These are phyloP conservation scores for Claviceps sorghi DNA, from an alignment of 2,329 filamentous ascomycete species.

Conservation along the genomic window DNA sequence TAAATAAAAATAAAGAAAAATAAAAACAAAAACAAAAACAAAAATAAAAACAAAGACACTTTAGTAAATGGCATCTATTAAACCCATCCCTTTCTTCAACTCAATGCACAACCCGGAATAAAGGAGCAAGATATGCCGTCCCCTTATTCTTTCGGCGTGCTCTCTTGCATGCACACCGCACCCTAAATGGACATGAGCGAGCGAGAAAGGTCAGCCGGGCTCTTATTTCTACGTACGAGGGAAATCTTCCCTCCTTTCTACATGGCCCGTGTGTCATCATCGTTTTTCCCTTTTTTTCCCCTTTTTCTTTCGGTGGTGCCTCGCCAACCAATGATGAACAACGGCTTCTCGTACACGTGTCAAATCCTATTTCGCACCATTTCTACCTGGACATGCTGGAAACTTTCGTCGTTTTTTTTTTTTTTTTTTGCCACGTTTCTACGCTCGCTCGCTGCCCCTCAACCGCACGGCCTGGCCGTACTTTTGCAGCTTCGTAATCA, in stretches of 20 bases:
- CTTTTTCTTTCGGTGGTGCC: not conserved
- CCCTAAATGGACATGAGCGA: not conserved
- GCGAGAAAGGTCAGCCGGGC: not conserved
- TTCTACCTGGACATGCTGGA: not conserved
- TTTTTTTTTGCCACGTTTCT: conserved; percentile 9
- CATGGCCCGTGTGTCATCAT: not conserved
- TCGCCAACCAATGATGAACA: no score
- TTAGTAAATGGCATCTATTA: no score
- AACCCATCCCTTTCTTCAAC: no score
- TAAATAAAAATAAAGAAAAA: no score
- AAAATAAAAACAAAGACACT: no score
- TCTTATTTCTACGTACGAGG: not conserved
- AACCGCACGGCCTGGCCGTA: conserved; percentile 93
- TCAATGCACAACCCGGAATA: not conserved
- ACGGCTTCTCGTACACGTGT: not conserved
- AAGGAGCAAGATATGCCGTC: not conserved
- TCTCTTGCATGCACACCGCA: no score
- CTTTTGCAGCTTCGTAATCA: conserved; percentile 98
- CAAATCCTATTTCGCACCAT: not conserved
- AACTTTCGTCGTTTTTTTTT: not conserved
- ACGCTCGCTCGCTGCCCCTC: conserved; percentile 86
- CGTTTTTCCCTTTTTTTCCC: not conserved
- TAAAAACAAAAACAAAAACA: no score
- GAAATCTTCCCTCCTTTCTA: not conserved
- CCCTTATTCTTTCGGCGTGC: not conserved